Evolutionary conservation across 352 stramenopile genomes (phyloP), one percentile per base, ranked within the genome.

Genomic region (Globisporangium orthogonon): DNA sequence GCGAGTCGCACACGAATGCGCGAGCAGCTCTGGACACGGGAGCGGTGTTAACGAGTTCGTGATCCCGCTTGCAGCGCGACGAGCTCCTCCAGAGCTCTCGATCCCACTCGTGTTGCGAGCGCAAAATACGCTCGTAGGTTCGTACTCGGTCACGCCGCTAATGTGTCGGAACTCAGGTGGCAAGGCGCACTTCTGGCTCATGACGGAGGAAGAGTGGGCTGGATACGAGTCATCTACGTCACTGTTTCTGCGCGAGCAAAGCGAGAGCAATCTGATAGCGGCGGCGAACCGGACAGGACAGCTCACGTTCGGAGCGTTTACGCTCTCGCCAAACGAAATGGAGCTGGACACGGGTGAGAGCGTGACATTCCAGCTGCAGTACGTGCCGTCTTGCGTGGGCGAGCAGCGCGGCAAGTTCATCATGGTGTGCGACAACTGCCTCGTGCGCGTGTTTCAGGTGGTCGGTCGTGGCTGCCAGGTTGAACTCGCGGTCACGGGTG

Each of bases 351-450:
- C 63, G 10, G 65, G 62, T 23, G 65, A 81, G 33, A 71, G 65
- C 37, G 65, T 84, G 15, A 56, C 51, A 17, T 62, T 94, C 1
- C 41, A 74, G 46, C 71, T 94, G 11, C 55, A 67, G 28, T 94
- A 87, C 45, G 62, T 71, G 7, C 79, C 83, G 4, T 81, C 62
- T 0, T 65, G 64, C n/a, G 62, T 88, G 31, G 79, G 81, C 15
- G 76, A 89, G 33, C 63, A 83, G 50, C 69, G 74, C 14, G 70
- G 78, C 35, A 76, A 80, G 37, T 85, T 94, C 49, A 72, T 90
- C 23, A 74, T 94, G 67, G 79, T 94, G 28, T 94, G 81, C 53
- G 79, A 94, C 70, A 94, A 94, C 56, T 89, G 81, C 51, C 70
- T 94, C 33, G 81, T 91, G 40, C 79, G 75, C 4, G 61, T 82